Percentiles rank a stretch among this genome's conserved stretches.
These are phyloP conservation scores for Zasmidium angulare DNA, from an alignment of 2,329 filamentous ascomycete species.

Conservation along the genomic window DNA sequence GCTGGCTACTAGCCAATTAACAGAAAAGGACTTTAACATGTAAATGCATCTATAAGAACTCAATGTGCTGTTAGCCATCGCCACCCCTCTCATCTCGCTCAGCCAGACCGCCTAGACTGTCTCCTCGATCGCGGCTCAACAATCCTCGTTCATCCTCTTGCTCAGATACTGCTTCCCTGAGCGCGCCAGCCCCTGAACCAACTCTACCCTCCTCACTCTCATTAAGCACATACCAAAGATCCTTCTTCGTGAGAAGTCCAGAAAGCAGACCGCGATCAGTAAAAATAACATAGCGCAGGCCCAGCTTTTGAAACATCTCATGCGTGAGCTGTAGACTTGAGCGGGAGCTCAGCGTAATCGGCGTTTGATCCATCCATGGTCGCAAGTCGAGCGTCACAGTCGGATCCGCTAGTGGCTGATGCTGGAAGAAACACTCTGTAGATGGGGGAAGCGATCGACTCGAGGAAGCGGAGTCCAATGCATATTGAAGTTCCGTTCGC, in stretches of 20 bases:
- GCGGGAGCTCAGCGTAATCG: constrained; percentile 79
- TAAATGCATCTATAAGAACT: not conserved
- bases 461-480: constrained; percentile 63
- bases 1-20: not conserved
- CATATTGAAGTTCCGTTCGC: constrained; percentile 82
- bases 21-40: too few species aligned
- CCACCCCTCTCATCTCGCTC: constrained; percentile 2
- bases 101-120: not conserved
- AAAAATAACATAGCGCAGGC: constrained; percentile 86
- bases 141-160: constrained; percentile 42
- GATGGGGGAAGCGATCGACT: constrained; percentile 63
- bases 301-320: constrained; percentile 91
- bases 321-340: constrained; percentile 81
- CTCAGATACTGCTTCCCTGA: constrained; percentile 39
- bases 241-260: constrained; percentile 93
- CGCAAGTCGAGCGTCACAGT: constrained; percentile 78
- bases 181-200: constrained; percentile 32
- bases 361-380: constrained; percentile 99
- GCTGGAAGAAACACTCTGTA: constrained; percentile 80
- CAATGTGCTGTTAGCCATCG: constrained; percentile 2
- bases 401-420: constrained; percentile 78
- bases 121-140: constrained; percentile 21
- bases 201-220: constrained; percentile 52
- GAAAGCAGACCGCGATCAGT: constrained; percentile 76
- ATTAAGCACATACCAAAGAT: constrained; percentile 91